Evolutionary conservation across 345 rosid species (phyloP), one percentile per base, ranked within the genome.

Genomic region (Pistacia vera): DNA sequence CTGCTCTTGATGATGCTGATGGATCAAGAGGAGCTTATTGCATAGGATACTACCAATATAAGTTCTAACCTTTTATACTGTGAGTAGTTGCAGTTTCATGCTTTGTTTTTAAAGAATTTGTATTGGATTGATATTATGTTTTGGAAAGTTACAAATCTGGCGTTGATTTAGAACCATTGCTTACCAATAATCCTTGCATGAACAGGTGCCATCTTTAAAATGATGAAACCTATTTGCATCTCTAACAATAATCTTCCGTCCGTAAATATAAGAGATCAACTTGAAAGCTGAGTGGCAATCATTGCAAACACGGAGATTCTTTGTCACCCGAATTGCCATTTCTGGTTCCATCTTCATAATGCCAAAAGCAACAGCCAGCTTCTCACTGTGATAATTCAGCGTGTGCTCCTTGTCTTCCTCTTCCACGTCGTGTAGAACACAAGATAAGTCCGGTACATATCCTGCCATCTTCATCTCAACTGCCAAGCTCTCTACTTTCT

Each of bases 361-460:
- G 20, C 88, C 88, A 67, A 86, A 90, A 22, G 86, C 89, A 49
- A 90, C 74, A 2, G 90, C 88, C 5, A 90, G 81, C 81, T 90
- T 90, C 85, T 89, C 91, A 30, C 93, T 85, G 80, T 86, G 93
- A 77, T 78, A 81, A 12, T 81, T 78, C 17, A 90, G 79, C 28
- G 72, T 82, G 18, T 68, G 81, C 59, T 90, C 89, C 82, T 86
- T 90, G 54, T 86, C 91, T 81, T 87, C 90, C 54, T 88, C 88
- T 82, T 88, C 86, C 70, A 88, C 77, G 41, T 86, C 89, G 69
- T 88, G 93, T 54, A 90, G 80, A 57, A 83, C 81, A 52, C 86
- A 88, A 10, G 88, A 87, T 36, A 84, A 75, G 77, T 88, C 86
- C 0, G 87, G 89, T 13, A 76, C 61, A 63, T 88, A 80, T 46